phyloP scores from a whole-genome alignment of 2,329 filamentous ascomycete species.

The Fusarium sp. region DNA sequence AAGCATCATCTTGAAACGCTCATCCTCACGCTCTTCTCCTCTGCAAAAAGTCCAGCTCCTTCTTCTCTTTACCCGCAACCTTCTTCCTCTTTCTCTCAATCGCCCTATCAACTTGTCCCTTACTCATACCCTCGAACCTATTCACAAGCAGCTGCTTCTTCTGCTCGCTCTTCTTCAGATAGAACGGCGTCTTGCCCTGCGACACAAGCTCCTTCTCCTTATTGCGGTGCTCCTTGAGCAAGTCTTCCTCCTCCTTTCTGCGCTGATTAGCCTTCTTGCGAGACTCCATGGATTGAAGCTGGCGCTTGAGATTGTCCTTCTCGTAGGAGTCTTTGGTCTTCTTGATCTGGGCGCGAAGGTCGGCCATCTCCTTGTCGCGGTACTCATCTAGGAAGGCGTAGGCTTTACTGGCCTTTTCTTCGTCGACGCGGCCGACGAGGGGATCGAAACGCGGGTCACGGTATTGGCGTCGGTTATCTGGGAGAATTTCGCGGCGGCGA shows the following conservation, averaged over 20 bases:
- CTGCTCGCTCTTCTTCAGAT: constrained; percentile 90
- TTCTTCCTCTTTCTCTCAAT: constrained; percentile 94
- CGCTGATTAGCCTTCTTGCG: constrained; percentile 77
- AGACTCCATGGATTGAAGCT: constrained; percentile 83
- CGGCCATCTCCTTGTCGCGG: constrained; percentile 82
- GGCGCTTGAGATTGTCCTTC: constrained; percentile 78
- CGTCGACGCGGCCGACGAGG: constrained; percentile 65
- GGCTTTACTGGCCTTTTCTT: constrained; percentile 73
- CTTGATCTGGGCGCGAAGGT: constrained; percentile 77
- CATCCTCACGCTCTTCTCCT: constrained; percentile 45
- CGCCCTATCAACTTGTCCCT: constrained; percentile 83
- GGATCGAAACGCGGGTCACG: constrained; percentile 93
- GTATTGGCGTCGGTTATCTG: constrained; percentile 67
- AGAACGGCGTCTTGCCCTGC: constrained; percentile 93
- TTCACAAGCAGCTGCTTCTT: constrained; percentile 87
- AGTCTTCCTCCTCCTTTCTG: constrained; percentile 76
- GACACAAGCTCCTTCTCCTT: constrained; percentile 87
- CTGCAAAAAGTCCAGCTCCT: constrained; percentile 67
- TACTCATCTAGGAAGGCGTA: constrained; percentile 94
- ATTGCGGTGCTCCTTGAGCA: constrained; percentile 81
- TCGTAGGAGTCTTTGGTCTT: constrained; percentile 72
- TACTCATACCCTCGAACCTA: constrained; percentile 85
- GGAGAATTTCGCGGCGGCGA: constrained; percentile 80
- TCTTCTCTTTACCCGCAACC: constrained; percentile 86
- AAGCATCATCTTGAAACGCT: not conserved